These are phyloP conservation scores for Nakaseomyces kungkrabaensis DNA, from an alignment of 1,139 yeast species.

Conservation along the genomic window DNA sequence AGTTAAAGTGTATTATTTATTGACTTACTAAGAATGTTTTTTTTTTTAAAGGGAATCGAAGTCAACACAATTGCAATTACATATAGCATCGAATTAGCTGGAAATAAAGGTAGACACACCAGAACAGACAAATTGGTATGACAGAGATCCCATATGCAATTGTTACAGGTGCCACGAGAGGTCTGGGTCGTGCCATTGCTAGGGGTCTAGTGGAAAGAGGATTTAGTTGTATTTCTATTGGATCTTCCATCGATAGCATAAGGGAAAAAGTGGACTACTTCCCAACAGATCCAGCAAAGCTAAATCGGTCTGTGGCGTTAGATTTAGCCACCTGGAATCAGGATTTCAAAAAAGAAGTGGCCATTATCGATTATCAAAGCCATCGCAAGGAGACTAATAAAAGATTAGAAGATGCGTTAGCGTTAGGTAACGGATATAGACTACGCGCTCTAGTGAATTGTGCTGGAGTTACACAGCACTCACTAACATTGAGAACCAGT, in stretches of 20 bases:
- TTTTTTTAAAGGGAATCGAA: no score
- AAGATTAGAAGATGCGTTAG: background rate
- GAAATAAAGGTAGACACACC: no score
- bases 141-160: constrained; percentile 32
- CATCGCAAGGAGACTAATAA: background rate
- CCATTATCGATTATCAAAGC: constrained; percentile 19
- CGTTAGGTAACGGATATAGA: background rate
- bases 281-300: constrained; percentile 24
- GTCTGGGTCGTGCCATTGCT: constrained; percentile 68
- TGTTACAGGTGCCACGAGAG: constrained; percentile 81
- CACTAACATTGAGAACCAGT: constrained; percentile 41
- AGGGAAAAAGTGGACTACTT: constrained; percentile 5
- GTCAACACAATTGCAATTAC: no score
- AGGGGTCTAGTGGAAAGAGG: constrained; percentile 49
- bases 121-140: background rate
- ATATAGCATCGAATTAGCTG: no score
- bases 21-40: no score
- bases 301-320: constrained; percentile 41
- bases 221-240: constrained; percentile 49
- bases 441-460: constrained; percentile 47
- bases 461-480: constrained; percentile 69
- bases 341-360: constrained; percentile 7
- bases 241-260: constrained; percentile 38
- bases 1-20: no score
- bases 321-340: constrained; percentile 38